Evolutionary conservation across 2,329 filamentous ascomycete genomes (phyloP).

Genomic region (Pleurostoma richardsiae): DNA sequence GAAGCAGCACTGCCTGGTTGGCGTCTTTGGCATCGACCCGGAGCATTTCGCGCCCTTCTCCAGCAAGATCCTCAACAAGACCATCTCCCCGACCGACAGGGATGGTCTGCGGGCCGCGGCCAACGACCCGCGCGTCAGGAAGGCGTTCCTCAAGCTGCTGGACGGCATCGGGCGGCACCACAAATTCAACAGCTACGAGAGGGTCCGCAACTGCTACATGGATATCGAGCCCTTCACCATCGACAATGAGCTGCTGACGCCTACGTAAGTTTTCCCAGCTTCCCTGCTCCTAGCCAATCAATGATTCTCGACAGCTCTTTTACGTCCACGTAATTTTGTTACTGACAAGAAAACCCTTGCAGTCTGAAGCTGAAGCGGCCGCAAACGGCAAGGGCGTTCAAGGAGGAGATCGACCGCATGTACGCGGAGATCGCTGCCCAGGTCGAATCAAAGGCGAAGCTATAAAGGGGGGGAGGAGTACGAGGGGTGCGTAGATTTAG

Average conservation of each 20-base stretch:
- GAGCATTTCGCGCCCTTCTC: conserved; percentile 78
- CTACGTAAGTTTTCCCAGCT: conserved; percentile 61
- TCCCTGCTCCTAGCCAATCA: too few relatives aligned
- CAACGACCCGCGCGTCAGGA: conserved; percentile 64
- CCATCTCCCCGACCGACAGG: conserved; percentile 59
- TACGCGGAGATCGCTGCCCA: conserved; percentile 47
- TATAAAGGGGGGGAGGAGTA: conserved; percentile 24
- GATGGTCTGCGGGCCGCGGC: conserved; percentile 63
- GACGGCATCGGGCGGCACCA: conserved; percentile 73
- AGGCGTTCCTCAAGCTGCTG: conserved; percentile 72
- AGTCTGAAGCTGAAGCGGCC: conserved; percentile 58
- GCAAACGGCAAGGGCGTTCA: conserved; percentile 48
- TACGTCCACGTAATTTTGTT: not conserved
- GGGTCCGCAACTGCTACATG: conserved; percentile 67
- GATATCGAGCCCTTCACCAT: conserved; percentile 87
- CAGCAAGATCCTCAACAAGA: conserved; percentile 66
- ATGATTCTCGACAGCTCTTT: not conserved
- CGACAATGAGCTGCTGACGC: conserved; percentile 85
- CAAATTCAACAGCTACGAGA: conserved; percentile 91
- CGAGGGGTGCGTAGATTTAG: too few relatives aligned
- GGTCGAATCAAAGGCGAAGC: conserved; percentile 34
- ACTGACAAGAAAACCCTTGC: conserved; percentile 5
- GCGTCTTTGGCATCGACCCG: conserved; percentile 82
- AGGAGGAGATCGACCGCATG: conserved; percentile 48
- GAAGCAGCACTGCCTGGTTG: conserved; percentile 76